Conservation (phyloP, 805 yeast genomes). For the Wickerhamomyces chaumierensis region DNA sequence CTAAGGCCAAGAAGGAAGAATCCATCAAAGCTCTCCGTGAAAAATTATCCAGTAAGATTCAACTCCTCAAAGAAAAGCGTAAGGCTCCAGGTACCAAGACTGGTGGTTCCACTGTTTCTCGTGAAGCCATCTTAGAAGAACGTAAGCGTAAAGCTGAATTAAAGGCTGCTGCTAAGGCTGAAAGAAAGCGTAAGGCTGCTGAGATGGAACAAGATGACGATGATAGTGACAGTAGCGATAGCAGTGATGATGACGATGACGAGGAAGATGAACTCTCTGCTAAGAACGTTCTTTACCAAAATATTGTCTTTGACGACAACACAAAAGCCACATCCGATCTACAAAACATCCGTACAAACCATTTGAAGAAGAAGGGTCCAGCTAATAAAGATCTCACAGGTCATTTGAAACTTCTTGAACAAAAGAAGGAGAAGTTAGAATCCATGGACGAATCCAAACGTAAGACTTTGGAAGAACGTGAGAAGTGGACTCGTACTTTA, state of each 20-base stretch:
- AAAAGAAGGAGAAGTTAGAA: constrained; percentile 54
- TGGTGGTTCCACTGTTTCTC: constrained; percentile 72
- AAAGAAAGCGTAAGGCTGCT: constrained; percentile 26
- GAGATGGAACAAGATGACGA: constrained; percentile 26
- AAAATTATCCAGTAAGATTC: constrained; percentile 69
- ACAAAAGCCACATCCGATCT: constrained; percentile 67
- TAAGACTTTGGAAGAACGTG: constrained; percentile 50
- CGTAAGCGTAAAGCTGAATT: constrained; percentile 34
- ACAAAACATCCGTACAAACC: constrained; percentile 40
- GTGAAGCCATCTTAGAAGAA: constrained; percentile 69
- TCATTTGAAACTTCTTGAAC: constrained; percentile 67
- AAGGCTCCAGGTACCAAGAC: constrained; percentile 84
- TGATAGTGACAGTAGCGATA: constrained; percentile 30
- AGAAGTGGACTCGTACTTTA: constrained; percentile 76
- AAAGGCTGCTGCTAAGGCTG: constrained; percentile 23
- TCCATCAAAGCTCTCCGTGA: constrained; percentile 61
- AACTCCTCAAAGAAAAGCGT: constrained; percentile 60
- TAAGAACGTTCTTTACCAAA: constrained; percentile 57
- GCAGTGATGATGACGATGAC: constrained; percentile 25
- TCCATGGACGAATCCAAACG: constrained; percentile 52
- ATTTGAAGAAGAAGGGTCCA: constrained; percentile 66
- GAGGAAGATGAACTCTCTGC: constrained; percentile 20
- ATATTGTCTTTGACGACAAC: constrained; percentile 76
- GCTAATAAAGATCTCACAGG: constrained; percentile 75
- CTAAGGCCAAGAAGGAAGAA: constrained; percentile 36